Evolutionary conservation across 2,329 filamentous ascomycete genomes (phyloP), one percentile per base, ranked within the genome.

Genomic region (Aureobasidium sp.): DNA sequence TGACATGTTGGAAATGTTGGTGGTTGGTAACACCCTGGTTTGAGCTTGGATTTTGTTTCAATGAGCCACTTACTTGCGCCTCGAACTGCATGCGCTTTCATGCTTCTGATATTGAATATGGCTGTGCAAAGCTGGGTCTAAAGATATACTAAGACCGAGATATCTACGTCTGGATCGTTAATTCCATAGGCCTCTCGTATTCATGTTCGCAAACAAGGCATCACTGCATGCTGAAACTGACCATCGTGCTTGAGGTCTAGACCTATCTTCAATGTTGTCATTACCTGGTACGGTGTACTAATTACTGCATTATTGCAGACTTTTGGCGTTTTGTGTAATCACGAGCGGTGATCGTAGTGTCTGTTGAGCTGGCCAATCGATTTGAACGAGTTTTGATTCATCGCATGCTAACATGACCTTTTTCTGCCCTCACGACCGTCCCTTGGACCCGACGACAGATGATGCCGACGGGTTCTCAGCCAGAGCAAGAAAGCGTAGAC

Each of bases 381-480:
- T 55, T 62, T 62, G 60, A 62, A 55, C 41, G 60, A 62, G 62
- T 60, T 58, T 63, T 60, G 53, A 60, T 63, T 63, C 62, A 63
- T 63, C 44, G 55, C 62, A 63, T 63, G 62, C 62, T 63, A 63
- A 58, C 62, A 58, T 59, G 62, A 52, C 56, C 55, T 59, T 59
- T 63, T 57, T 58, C 15, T 29, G 48, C 48, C 48, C 57, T 51
- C 45, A 34, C 57, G 57, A 41, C 57, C 57, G 57, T 60, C 57
- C 57, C 45, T 60, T 48, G 9, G 57, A 42, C 25, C 34, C 36
- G n/a, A 31, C 45, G 57, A 60, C 44, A 20, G 57, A 60, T 48
- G 31, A 47, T 29, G 22, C 22, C 22, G 44, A 20, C 4, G 45
- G 27, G 39, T 37, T 29, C 58, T 45, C 49, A 25, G 47, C 47